A percentile compares a stretch with the other conserved stretches of the same genome.
These are phyloP conservation scores for Penicillium occitanis DNA, from an alignment of 2,329 filamentous ascomycete genomes.

Conservation along the genomic window DNA sequence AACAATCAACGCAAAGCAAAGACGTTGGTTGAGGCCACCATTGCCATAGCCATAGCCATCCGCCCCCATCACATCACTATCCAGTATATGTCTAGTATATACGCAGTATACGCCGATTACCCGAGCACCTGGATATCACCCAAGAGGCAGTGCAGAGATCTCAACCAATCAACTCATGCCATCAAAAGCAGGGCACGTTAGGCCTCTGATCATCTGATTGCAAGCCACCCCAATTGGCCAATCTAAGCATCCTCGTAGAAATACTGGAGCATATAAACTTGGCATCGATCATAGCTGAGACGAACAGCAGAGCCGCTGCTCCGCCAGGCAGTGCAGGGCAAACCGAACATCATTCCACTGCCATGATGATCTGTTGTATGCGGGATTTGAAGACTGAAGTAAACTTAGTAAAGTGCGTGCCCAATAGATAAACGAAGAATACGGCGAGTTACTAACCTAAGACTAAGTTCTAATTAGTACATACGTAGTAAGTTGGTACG, in stretches of 20 bases:
- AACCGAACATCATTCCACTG: neutral
- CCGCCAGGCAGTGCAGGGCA: slow-evolving; percentile 7
- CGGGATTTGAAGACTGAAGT: neutral
- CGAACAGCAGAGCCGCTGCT: neutral
- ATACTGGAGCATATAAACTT: neutral
- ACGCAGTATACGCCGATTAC: neutral
- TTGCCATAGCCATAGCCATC: neutral
- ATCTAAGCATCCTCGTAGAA: neutral
- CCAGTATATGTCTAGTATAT: neutral
- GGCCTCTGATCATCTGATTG: neutral
- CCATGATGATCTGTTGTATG: neutral
- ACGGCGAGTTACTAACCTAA: neutral
- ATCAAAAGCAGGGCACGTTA: neutral
- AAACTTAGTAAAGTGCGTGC: neutral
- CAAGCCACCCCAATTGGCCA: neutral
- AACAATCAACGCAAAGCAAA: neutral
- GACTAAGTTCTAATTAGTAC: too few relatives aligned
- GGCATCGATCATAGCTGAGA: neutral
- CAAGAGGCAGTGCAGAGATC: neutral
- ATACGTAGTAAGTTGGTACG: too few relatives aligned
- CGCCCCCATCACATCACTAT: neutral
- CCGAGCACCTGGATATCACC: neutral
- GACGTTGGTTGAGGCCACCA: neutral
- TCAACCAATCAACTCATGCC: neutral
- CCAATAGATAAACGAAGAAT: slow-evolving; percentile 1